phyloP scores from a whole-genome alignment of 129 eudicot genomes.

The Ambrosia trifida region DNA sequence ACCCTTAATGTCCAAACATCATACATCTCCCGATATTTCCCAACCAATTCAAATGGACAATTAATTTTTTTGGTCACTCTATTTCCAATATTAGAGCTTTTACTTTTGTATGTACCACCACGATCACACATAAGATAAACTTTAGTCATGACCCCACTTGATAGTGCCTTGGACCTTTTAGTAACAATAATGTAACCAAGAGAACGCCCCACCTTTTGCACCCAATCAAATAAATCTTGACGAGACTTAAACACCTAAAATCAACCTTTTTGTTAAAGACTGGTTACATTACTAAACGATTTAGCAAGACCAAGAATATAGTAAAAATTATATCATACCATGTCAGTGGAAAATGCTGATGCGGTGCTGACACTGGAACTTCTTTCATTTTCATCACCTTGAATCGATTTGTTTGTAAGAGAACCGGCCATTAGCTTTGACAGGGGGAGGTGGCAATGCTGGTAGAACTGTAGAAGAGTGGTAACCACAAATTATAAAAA shows the following conservation, averaged over 20 bases:
- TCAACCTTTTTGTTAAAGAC: not conserved
- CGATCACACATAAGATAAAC: conserved; percentile 19
- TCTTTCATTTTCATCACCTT: conserved; percentile 13
- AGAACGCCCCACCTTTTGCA: conserved; percentile 12
- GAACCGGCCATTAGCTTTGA: not conserved
- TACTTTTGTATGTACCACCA: conserved; percentile 17
- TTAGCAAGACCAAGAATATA: not conserved
- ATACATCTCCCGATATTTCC: not conserved
- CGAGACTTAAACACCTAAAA: conserved; percentile 23
- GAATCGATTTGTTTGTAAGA: not conserved
- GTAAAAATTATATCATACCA: not conserved
- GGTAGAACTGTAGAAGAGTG: not conserved
- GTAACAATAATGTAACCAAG: conserved; percentile 22
- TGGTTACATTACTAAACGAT: not conserved
- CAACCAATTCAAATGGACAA: conserved; percentile 15
- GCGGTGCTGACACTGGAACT: not conserved
- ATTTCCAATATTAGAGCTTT: conserved; percentile 7
- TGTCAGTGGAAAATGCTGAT: conserved; percentile 18
- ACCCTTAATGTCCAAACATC: conserved; percentile 24
- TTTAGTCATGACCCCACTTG: conserved; percentile 12
- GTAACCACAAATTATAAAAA: not conserved
- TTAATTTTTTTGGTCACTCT: conserved; percentile 10
- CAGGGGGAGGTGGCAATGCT: not conserved
- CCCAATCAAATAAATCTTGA: conserved; percentile 26
- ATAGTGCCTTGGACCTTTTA: conserved; percentile 6